phyloP scores from a whole-genome alignment of 306 rosid genomes.

The Prunus armeniaca region DNA sequence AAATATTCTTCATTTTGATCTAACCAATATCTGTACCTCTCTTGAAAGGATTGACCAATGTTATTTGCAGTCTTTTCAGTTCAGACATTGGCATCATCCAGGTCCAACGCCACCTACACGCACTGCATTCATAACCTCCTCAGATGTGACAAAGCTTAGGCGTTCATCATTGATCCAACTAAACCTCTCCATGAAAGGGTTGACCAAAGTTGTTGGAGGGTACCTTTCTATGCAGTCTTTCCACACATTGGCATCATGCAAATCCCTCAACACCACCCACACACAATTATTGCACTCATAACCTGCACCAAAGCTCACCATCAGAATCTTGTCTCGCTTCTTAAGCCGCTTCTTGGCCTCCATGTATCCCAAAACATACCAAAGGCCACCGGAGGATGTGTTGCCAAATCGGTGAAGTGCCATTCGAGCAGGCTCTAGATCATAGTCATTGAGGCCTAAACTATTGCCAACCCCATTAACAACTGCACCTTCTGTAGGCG shows the following conservation, averaged over 20 bases:
- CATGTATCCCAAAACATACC: conserved; percentile 94
- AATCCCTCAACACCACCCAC: conserved; percentile 71
- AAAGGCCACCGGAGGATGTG: conserved; percentile 80
- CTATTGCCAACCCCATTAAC: conserved; percentile 73
- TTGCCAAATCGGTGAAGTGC: conserved; percentile 87
- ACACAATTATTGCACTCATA: conserved; percentile 85
- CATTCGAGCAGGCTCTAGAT: conserved; percentile 78
- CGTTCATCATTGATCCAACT: conserved; percentile 66
- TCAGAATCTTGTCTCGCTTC: conserved; percentile 60
- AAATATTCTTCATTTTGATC: background rate
- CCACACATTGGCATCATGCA: conserved; percentile 69
- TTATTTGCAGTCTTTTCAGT: too few species aligned
- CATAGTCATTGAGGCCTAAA: conserved; percentile 55
- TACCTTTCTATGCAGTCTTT: conserved; percentile 52
- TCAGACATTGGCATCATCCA: too few species aligned
- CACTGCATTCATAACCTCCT: conserved; percentile 11
- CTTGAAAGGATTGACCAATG: background rate
- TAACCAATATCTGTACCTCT: background rate
- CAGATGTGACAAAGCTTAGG: conserved; percentile 56
- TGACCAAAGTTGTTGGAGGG: conserved; percentile 46
- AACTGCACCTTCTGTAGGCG: conserved; percentile 74
- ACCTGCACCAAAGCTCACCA: conserved; percentile 94
- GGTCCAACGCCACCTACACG: background rate
- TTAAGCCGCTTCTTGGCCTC: conserved; percentile 78
- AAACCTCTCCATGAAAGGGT: conserved; percentile 67